Base-by-base conservation (phyloP, 345 rosid genomes). In the Pistacia vera region DNA sequence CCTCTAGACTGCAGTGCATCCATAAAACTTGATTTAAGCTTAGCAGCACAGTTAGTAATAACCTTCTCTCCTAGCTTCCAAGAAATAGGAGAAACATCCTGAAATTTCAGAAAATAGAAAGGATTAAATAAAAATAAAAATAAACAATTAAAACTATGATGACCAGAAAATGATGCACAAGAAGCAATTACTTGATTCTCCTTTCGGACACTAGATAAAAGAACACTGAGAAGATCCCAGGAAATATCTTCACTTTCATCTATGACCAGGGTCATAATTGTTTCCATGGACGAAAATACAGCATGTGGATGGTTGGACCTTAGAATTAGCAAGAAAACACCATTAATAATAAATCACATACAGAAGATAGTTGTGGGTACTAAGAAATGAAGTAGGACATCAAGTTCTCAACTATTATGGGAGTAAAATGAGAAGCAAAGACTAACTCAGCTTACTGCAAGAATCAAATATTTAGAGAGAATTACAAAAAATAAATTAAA, bases 201-300 rank as follows among this genome's bases (percentile, higher is more conserved):
- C 72, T 86, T 92, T 80, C 79, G 82, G 52, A 88, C 86, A 84
- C 87, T 84, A 72, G 86, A 82, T 79, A 94, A 83, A 77, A 94
- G 94, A 58, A 74, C 76, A 73, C 81, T 70, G 48, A 94, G 88
- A 79, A 92, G 84, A 76, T 77, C 88, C 67, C 68, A 51, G 56
- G 94, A 85, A 57, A 88, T 76, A 66, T 79, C 85, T 63, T 94
- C 97, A 71, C 86, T 87, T 88, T 92, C 97, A 72, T 84, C 87
- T 66, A 92, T 76, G 48, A 88, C 79, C 65, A 88, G 49, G 28
- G 88, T 89, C 98, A 94, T 91, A 70, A 92, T 88, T 75, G 82
- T 75, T 75, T 90, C 98, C 94, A 94, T 89, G 18, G 96, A 86
- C 61, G 77, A 51, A 66, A 81, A 80, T 63, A 90, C 87, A 72